Conservation (phyloP, 2,329 filamentous ascomycete genomes). For the Phialemoniopsis sp. region DNA sequence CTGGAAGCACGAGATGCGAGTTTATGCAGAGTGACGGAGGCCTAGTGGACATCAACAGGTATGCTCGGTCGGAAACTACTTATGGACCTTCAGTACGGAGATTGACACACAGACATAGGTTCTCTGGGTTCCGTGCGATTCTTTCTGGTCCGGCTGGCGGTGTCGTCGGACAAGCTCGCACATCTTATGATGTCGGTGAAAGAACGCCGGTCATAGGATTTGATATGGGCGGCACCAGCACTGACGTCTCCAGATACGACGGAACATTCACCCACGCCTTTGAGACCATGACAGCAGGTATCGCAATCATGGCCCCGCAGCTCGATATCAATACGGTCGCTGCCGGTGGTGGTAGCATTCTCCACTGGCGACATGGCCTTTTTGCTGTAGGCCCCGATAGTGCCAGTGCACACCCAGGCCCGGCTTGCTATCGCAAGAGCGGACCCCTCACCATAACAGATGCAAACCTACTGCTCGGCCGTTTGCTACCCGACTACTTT, state of each 20-base stretch:
- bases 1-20: conserved; percentile 54
- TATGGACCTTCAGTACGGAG: too few relatives aligned
- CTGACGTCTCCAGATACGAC: conserved; percentile 62
- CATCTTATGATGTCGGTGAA: conserved; percentile 63
- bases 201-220: conserved; percentile 63
- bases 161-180: conserved; percentile 68
- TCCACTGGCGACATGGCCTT: conserved; percentile 84
- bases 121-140: conserved; percentile 46
- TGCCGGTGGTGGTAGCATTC: conserved; percentile 75
- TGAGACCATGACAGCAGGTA: conserved; percentile 60
- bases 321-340: conserved; percentile 87
- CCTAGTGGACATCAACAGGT: conserved; percentile 11
- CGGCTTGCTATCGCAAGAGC: conserved; percentile 83
- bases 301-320: conserved; percentile 62
- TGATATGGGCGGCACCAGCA: conserved; percentile 55
- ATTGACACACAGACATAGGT: too few relatives aligned
- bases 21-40: conserved; percentile 67
- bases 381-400: conserved; percentile 88
- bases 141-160: conserved; percentile 67
- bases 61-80: too few relatives aligned
- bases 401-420: conserved; percentile 81
- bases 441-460: conserved; percentile 90
- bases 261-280: conserved; percentile 67
- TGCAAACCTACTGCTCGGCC: conserved; percentile 79
- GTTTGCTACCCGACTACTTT: conserved; percentile 83